These are phyloP conservation scores for Pterothamnion heteromorphum DNA, from an alignment of 31 red algal species.

Conservation along the genomic window DNA sequence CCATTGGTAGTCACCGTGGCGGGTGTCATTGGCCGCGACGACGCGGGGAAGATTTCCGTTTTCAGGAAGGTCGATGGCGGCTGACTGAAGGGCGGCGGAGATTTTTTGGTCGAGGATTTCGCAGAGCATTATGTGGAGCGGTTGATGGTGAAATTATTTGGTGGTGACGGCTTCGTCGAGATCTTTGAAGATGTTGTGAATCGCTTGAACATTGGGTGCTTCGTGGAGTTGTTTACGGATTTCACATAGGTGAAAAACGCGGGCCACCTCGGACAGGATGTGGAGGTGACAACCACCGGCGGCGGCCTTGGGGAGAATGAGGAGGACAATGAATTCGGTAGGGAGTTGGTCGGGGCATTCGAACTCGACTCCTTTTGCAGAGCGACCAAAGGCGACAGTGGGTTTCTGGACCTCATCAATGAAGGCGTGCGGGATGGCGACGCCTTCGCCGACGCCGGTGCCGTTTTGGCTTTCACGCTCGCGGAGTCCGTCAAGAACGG, in stretches of 20 bases:
- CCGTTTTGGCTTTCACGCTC: not conserved
- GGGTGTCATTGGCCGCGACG: not conserved
- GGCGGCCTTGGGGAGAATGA: not conserved
- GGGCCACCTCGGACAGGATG: not conserved
- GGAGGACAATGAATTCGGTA: not conserved
- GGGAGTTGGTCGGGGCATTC: not conserved
- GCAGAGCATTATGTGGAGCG: not conserved
- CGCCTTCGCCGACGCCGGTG: not conserved
- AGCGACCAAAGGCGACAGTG: not conserved
- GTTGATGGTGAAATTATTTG: too few species aligned
- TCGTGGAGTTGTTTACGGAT: not conserved
- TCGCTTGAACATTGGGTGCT: not conserved
- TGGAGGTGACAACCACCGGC: not conserved
- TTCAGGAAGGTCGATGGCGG: not conserved
- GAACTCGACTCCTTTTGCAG: not conserved
- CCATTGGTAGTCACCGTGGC: not conserved
- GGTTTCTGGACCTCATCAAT: not conserved
- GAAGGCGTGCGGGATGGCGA: not conserved
- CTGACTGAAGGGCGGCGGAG: not conserved
- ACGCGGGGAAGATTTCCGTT: not conserved
- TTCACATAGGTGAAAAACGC: not conserved
- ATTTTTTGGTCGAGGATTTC: not conserved
- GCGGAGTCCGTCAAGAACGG: not conserved
- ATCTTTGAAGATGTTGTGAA: not conserved
- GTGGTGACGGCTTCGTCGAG: too few species aligned